phyloP scores from a whole-genome alignment of 2,329 filamentous ascomycete genomes.

The Cordyceps tenuipes region DNA sequence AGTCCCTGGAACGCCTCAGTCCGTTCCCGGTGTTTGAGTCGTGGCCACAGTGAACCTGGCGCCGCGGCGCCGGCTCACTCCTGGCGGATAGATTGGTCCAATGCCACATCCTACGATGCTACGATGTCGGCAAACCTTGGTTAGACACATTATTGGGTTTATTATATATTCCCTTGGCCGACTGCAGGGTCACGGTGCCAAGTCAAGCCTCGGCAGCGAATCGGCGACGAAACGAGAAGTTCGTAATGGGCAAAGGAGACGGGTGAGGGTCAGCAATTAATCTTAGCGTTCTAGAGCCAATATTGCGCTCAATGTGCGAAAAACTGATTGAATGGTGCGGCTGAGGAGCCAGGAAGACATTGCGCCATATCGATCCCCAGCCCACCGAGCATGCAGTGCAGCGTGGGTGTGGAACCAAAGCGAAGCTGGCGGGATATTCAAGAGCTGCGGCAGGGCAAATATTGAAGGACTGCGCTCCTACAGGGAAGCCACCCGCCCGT shows the following conservation, averaged over 20 bases:
- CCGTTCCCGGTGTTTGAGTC: not conserved
- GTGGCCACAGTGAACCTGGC: not conserved
- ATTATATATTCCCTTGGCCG: not conserved
- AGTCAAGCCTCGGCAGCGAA: not conserved
- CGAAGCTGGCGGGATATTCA: not conserved
- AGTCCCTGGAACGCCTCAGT: not conserved
- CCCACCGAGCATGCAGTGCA: not conserved
- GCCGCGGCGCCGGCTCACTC: not conserved
- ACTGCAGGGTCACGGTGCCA: no score
- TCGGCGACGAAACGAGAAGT: slow-evolving; percentile 7
- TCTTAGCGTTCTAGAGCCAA: not conserved
- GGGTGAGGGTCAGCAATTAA: not conserved
- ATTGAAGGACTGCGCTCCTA: no score
- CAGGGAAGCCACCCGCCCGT: no score
- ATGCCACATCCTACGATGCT: not conserved
- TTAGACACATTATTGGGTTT: not conserved
- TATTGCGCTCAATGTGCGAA: not conserved
- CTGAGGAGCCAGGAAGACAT: slow-evolving; percentile 8
- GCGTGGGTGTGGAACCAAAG: not conserved
- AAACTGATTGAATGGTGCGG: not conserved
- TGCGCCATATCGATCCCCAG: slow-evolving; percentile 11
- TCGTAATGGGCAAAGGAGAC: not conserved
- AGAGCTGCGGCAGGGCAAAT: not conserved
- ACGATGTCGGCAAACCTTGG: not conserved
- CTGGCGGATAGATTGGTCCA: not conserved